Conservation (phyloP, 345 rosid genomes). For the Punica granatum region DNA sequence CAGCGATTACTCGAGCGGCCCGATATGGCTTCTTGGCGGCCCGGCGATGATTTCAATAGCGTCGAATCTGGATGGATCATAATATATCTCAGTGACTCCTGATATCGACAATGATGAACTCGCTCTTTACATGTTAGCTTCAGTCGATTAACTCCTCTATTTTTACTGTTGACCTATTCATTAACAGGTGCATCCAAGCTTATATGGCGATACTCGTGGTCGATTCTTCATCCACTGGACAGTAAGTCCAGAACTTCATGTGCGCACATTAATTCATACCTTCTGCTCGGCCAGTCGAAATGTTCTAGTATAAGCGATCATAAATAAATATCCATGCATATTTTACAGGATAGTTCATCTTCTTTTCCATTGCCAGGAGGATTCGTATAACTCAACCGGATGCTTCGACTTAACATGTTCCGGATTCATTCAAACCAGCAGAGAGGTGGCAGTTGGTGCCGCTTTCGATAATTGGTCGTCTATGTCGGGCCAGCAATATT, state of each 20-base stretch:
- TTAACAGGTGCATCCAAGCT: slow-evolving; percentile 15
- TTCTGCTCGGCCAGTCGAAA: neutral
- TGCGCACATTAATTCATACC: neutral
- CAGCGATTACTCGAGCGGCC: slow-evolving; percentile 29
- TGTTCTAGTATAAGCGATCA: too few species aligned
- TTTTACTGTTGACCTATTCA: neutral
- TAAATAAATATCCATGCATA: too few species aligned
- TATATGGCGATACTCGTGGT: slow-evolving; percentile 11
- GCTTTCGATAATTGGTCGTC: slow-evolving; percentile 13
- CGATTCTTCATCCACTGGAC: slow-evolving; percentile 16
- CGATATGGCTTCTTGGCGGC: slow-evolving; percentile 37
- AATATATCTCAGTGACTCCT: slow-evolving; percentile 2
- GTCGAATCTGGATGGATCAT: slow-evolving; percentile 52
- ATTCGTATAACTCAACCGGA: slow-evolving; percentile 23
- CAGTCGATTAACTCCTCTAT: neutral
- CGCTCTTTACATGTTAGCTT: neutral
- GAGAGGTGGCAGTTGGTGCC: slow-evolving; percentile 21
- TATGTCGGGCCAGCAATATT: slow-evolving; percentile 11
- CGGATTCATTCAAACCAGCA: slow-evolving; percentile 43
- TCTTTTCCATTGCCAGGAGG: slow-evolving; percentile 16
- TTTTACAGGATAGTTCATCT: neutral
- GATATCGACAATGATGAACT: too few species aligned
- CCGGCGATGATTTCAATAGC: slow-evolving; percentile 19
- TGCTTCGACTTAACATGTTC: slow-evolving; percentile 36
- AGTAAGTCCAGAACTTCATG: neutral